Evolutionary conservation across 2,329 filamentous ascomycete genomes (phyloP).

Genomic region (Dactylella cylindrospora): DNA sequence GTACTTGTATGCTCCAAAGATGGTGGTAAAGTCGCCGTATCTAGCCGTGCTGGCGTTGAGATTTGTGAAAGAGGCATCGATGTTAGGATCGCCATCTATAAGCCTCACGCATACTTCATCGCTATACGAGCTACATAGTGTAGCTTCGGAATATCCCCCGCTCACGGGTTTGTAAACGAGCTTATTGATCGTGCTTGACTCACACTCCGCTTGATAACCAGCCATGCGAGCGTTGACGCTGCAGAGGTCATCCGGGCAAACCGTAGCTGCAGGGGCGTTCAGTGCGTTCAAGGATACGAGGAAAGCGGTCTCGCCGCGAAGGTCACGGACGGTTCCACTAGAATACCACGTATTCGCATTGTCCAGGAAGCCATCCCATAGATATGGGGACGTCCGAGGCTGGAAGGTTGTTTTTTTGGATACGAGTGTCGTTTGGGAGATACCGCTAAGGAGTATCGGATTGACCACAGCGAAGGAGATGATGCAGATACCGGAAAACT

Average conservation of each 20-base stretch:
- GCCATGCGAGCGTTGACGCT: background rate
- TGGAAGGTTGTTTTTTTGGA: background rate
- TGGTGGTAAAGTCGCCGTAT: slow-evolving; percentile 1
- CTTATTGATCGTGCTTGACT: background rate
- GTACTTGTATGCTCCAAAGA: background rate
- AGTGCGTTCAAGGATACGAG: background rate
- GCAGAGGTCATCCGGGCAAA: background rate
- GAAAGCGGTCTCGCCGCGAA: background rate
- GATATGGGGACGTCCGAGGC: background rate
- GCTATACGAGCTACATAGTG: background rate
- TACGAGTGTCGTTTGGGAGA: background rate
- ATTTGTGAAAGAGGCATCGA: background rate
- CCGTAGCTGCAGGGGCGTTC: background rate
- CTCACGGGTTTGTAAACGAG: background rate
- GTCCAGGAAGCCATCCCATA: background rate
- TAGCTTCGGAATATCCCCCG: background rate
- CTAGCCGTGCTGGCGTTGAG: background rate
- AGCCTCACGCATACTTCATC: background rate
- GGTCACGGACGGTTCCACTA: background rate
- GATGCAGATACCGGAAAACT: background rate
- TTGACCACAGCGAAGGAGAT: background rate
- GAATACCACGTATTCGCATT: background rate
- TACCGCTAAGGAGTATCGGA: background rate
- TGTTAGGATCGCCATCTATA: background rate
- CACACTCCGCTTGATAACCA: background rate